Conservation (phyloP, 345 rosid genomes). For the Sonneratia alba region DNA sequence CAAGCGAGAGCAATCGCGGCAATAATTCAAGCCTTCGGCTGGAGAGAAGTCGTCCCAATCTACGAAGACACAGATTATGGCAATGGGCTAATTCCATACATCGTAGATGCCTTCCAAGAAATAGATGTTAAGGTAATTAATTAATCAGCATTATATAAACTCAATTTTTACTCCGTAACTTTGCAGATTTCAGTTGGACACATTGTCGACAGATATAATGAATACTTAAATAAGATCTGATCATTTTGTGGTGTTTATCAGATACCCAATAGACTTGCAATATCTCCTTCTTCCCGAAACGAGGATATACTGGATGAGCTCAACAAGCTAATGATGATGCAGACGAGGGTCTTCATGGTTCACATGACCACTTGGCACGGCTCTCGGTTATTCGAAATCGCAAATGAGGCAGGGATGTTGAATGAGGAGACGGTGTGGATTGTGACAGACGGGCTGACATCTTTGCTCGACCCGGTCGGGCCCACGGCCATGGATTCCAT, state of each 20-base stretch:
- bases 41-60: conserved; percentile 27
- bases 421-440: conserved; percentile 30
- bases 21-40: conserved; percentile 20
- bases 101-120: conserved; percentile 20
- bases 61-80: conserved; percentile 32
- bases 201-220: not conserved
- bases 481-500: not conserved
- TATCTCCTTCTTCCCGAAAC: conserved; percentile 13
- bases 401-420: conserved; percentile 21
- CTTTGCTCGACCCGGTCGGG: conserved; percentile 6
- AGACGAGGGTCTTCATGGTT: conserved; percentile 31
- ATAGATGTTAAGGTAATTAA: conserved; percentile 5
- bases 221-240: too few relatives aligned
- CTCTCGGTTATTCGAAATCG: conserved; percentile 19
- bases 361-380: conserved; percentile 25
- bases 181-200: not conserved
- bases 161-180: not conserved
- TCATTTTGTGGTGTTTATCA: not conserved
- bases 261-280: conserved; percentile 14
- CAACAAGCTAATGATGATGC: conserved; percentile 19
- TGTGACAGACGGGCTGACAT: conserved; percentile 17
- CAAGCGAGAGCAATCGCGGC: conserved; percentile 22
- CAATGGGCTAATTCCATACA: conserved; percentile 18
- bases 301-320: conserved; percentile 17
- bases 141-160: not conserved